Base-by-base conservation (phyloP, 768 basidiomycete species). In the Tylopilus vinaceipallidus region DNA sequence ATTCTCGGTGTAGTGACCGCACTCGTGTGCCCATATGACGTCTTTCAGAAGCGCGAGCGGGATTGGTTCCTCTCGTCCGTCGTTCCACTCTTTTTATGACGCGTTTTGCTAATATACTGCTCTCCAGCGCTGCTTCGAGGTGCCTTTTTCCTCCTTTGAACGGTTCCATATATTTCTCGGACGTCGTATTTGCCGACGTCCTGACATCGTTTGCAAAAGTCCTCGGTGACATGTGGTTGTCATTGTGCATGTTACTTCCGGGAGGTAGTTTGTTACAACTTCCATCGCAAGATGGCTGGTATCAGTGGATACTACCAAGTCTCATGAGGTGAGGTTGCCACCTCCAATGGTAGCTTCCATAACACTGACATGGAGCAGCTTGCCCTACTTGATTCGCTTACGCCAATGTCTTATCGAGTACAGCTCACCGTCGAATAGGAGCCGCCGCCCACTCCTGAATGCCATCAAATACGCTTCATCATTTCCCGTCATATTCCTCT, bases 151-250 rank as follows among this genome's bases (percentile, higher is more conserved):
- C 87, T n/a, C 71, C 81, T 1, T 61, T 74, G 34, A 73, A 75
- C 45, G 73, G 75, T 35, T 80, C 86, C 5, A 76, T 93, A 34
- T 83, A 85, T 65, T 99, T 99, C 70, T 83, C 84, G 24, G 97
- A 99, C 65, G 83, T 99, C 20, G 81, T 98, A 37, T 83, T 95
- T 50, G 95, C 95, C 51, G 97, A 98, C 75, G 82, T 98, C 53
- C 80, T 95, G 61, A 99, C 97, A 2, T 98, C 95, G 2, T 95
- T 91, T 62, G 95, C 97, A 30, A 98, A 97, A 73, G 93, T 99
- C 34, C 73, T 98, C 17, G 95, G 95, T 12, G 97, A 98, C 62
- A 72, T 94, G 35, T 98, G 91, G 91, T 73, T 98, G 37, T 92
- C 91, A 5, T 58, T 86, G 16, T 84, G 79, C 63, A 94, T 95